These are phyloP conservation scores for Fusarium goolgardi DNA, from an alignment of 2,329 filamentous ascomycete species.

Conservation along the genomic window DNA sequence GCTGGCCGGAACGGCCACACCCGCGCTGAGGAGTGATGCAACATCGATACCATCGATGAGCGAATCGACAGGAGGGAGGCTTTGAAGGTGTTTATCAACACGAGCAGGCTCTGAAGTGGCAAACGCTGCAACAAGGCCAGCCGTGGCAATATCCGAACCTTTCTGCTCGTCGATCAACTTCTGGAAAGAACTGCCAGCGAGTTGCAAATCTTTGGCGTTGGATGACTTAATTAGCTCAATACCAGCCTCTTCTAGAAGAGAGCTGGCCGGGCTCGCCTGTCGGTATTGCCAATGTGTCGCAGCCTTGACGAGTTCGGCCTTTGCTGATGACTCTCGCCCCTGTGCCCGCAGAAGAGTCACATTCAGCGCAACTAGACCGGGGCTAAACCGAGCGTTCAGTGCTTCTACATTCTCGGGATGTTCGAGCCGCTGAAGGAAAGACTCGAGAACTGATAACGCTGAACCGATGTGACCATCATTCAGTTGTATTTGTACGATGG, in stretches of 20 bases:
- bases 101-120: constrained; percentile 70
- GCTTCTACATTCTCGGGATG: constrained; percentile 66
- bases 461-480: constrained; percentile 76
- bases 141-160: constrained; percentile 76
- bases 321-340: constrained; percentile 77
- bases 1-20: constrained; percentile 63
- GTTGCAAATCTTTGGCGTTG: constrained; percentile 72
- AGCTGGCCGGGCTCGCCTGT: constrained; percentile 58
- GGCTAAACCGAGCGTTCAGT: constrained; percentile 80
- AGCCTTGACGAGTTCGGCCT: constrained; percentile 80
- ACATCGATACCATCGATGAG: constrained; percentile 72
- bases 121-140: constrained; percentile 87
- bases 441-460: constrained; percentile 79
- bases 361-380: constrained; percentile 83
- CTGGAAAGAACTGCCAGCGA: constrained; percentile 83
- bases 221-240: constrained; percentile 82
- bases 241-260: constrained; percentile 85
- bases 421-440: constrained; percentile 79
- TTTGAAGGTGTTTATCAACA: constrained; percentile 64
- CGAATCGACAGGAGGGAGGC: constrained; percentile 70
- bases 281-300: constrained; percentile 83
- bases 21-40: constrained; percentile 71
- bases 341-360: constrained; percentile 83
- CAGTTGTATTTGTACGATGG: constrained; percentile 84
- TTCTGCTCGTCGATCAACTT: constrained; percentile 73